These are phyloP conservation scores for Saccharomycopsis schoenii DNA, from an alignment of 805 yeast genomes.

Conservation along the genomic window DNA sequence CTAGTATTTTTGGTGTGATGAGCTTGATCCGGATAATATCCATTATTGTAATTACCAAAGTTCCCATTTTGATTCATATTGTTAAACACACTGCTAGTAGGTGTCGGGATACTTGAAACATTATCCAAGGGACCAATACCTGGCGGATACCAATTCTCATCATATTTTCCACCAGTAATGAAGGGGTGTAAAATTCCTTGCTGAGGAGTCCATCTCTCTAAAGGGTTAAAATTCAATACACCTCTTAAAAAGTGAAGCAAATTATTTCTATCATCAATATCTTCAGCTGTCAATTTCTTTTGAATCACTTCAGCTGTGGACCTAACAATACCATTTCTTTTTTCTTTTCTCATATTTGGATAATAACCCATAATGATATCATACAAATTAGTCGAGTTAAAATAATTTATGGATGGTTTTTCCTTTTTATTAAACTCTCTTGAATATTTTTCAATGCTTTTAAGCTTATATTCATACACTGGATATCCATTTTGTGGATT, in stretches of 20 bases:
- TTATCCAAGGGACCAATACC: slow-evolving; percentile 21
- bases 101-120: neutral
- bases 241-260: slow-evolving; percentile 73
- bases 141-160: slow-evolving; percentile 47
- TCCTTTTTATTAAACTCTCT: slow-evolving; percentile 38
- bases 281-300: slow-evolving; percentile 43
- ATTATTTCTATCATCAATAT: slow-evolving; percentile 59
- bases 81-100: neutral
- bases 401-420: slow-evolving; percentile 78
- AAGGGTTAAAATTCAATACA: slow-evolving; percentile 73
- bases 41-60: neutral
- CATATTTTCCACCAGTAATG: slow-evolving; percentile 50
- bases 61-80: neutral
- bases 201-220: slow-evolving; percentile 94
- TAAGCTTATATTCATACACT: slow-evolving; percentile 28
- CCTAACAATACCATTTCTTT: slow-evolving; percentile 27
- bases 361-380: slow-evolving; percentile 75
- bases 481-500: neutral
- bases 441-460: slow-evolving; percentile 42
- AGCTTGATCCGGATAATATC: neutral
- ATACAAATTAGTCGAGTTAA: slow-evolving; percentile 50
- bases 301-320: neutral
- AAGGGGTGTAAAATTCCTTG: slow-evolving; percentile 92
- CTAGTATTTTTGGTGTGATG: neutral
- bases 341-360: slow-evolving; percentile 11